These are phyloP conservation scores for Acacia pycnantha DNA, from an alignment of 331 rosid species.

Conservation along the genomic window DNA sequence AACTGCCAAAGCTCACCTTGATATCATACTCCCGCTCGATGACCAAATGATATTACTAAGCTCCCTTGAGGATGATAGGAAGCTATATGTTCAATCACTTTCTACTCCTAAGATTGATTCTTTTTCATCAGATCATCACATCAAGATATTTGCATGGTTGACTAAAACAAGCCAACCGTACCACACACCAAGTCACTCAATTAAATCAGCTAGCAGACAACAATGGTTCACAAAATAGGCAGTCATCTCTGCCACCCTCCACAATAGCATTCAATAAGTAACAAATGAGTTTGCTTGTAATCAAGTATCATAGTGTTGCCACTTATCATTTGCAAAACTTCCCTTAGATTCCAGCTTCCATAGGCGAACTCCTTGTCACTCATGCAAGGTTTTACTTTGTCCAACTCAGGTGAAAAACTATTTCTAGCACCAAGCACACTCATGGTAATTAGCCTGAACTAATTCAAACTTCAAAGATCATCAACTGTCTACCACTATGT, in stretches of 20 bases:
- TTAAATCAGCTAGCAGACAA: slow-evolving; percentile 8
- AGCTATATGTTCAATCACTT: neutral
- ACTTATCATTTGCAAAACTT: neutral
- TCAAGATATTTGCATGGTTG: neutral
- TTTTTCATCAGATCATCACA: neutral
- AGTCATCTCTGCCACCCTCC: neutral
- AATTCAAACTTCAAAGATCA: neutral
- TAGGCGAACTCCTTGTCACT: slow-evolving; percentile 17
- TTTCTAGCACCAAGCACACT: neutral
- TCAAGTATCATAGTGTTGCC: neutral
- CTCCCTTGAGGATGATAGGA: neutral
- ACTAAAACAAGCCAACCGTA: neutral
- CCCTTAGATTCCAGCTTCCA: slow-evolving; percentile 4
- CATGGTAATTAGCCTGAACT: neutral
- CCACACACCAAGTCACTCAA: neutral
- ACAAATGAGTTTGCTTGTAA: neutral
- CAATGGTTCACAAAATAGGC: neutral
- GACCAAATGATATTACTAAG: neutral
- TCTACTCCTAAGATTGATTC: neutral
- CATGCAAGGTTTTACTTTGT: slow-evolving; percentile 21
- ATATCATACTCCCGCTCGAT: neutral
- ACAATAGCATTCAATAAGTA: neutral
- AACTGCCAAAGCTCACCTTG: neutral
- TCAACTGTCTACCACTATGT: neutral
- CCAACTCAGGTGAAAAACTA: neutral